phyloP scores from a whole-genome alignment of 1,284 basidiomycete genomes.

The Sporisorium iseilematis-ciliati region DNA sequence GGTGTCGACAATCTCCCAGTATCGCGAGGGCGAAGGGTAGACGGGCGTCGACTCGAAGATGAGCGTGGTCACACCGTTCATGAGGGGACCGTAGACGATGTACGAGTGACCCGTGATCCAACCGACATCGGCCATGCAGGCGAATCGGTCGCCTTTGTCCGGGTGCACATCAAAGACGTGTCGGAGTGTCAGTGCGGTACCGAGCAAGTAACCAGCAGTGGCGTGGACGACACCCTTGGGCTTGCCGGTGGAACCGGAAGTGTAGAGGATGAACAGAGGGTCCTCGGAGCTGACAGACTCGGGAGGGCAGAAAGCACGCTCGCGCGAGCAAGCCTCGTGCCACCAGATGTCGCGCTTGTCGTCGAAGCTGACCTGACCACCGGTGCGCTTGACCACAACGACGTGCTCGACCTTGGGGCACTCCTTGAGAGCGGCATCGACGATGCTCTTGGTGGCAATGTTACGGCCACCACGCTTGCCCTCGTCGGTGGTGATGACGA shows the following conservation, averaged over 20 bases:
- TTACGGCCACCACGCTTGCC: constrained; percentile 92
- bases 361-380: constrained; percentile 82
- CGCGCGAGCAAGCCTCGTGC: constrained; percentile 88
- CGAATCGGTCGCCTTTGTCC: constrained; percentile 78
- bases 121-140: constrained; percentile 98
- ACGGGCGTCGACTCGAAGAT: constrained; percentile 98
- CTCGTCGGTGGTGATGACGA: constrained; percentile 96
- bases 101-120: constrained; percentile 99
- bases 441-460: constrained; percentile 93
- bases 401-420: constrained; percentile 90
- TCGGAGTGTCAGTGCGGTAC: constrained; percentile 91
- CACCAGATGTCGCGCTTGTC: constrained; percentile 94
- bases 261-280: constrained; percentile 95
- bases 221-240: constrained; percentile 98
- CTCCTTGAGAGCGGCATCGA: constrained; percentile 89
- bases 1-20: constrained; percentile 95
- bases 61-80: constrained; percentile 89
- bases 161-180: constrained; percentile 94
- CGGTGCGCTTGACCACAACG: constrained; percentile 89
- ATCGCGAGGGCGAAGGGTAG: constrained; percentile 93
- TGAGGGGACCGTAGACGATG: constrained; percentile 95
- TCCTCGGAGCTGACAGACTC: constrained; percentile 91
- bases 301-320: constrained; percentile 88
- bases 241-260: constrained; percentile 94
- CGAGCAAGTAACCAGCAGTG: constrained; percentile 91